Percentiles rank a stretch among this genome's conserved stretches.
These are phyloP conservation scores for Pythium diclinum DNA, from an alignment of 352 stramenopile species.

Conservation along the genomic window DNA sequence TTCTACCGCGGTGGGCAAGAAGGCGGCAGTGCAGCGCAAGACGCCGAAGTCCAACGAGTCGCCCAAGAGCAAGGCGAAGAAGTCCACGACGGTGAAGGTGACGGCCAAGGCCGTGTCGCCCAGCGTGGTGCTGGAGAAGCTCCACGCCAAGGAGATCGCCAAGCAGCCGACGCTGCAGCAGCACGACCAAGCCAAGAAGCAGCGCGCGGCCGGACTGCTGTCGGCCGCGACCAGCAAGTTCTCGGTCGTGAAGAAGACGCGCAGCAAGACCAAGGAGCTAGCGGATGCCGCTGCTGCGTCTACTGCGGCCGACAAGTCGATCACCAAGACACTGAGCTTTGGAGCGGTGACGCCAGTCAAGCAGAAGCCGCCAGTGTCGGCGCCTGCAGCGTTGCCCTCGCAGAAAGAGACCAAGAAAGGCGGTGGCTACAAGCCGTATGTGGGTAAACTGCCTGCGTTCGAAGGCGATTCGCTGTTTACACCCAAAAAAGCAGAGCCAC, in stretches of 20 bases:
- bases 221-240: constrained; percentile 19
- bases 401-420: constrained; percentile 6
- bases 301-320: not conserved
- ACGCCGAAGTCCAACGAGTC: not conserved
- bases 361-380: constrained; percentile 1
- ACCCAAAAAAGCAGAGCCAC: constrained; percentile 35
- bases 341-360: constrained; percentile 3
- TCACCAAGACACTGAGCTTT: constrained; percentile 28
- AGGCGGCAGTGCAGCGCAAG: constrained; percentile 7
- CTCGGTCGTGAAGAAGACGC: constrained; percentile 31
- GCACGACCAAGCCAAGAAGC: constrained; percentile 27
- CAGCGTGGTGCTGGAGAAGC: constrained; percentile 22
- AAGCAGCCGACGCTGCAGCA: constrained; percentile 27
- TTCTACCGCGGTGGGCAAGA: constrained; percentile 12
- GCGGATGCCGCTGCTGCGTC: not conserved
- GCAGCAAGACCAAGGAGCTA: constrained; percentile 26
- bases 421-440: constrained; percentile 63
- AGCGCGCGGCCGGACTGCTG: constrained; percentile 22
- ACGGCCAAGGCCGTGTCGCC: constrained; percentile 10
- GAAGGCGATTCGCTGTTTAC: constrained; percentile 63
- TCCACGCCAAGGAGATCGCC: constrained; percentile 24
- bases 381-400: not conserved
- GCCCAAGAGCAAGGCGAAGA: not conserved
- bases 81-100: constrained; percentile 7
- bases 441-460: constrained; percentile 52